Conservation (phyloP, 2,329 filamentous ascomycete species). For the Elsinoe perseae region DNA sequence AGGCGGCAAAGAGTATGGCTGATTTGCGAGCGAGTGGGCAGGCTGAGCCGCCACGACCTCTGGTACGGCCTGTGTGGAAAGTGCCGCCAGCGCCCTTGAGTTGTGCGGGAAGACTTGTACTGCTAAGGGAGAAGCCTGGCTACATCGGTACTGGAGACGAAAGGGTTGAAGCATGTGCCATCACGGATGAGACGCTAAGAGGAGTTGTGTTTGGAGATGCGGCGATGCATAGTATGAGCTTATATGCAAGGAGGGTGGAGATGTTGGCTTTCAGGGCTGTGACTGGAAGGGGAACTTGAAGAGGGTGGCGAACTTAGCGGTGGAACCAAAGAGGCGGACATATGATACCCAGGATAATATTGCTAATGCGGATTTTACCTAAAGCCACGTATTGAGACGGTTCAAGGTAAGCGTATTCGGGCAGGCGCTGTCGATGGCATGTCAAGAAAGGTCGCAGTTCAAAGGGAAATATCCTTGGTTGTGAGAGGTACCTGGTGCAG, state of each 20-base stretch:
- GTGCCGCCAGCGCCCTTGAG: conserved; percentile 60
- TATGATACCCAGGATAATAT: not conserved
- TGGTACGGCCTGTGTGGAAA: conserved; percentile 47
- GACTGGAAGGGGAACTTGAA: conserved; percentile 37
- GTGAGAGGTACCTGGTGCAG: too few species aligned
- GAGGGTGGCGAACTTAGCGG: not conserved
- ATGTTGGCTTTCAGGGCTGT: conserved; percentile 61
- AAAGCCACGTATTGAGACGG: too few species aligned
- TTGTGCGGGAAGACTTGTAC: conserved; percentile 60
- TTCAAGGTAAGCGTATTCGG: too few species aligned
- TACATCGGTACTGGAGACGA: conserved; percentile 34
- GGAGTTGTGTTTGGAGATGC: conserved; percentile 74
- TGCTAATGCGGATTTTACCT: too few species aligned
- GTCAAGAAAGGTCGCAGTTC: too few species aligned
- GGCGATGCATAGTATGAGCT: conserved; percentile 67
- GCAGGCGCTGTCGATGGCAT: too few species aligned
- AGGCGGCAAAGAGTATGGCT: conserved; percentile 2
- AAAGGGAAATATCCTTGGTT: too few species aligned
- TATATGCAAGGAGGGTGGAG: conserved; percentile 68
- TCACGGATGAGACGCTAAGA: conserved; percentile 60
- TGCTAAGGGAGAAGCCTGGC: conserved; percentile 46
- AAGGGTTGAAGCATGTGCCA: conserved; percentile 59
- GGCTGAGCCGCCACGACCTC: conserved; percentile 18
- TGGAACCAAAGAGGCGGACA: not conserved
- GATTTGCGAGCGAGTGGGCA: conserved; percentile 1